Conservation (phyloP, 2,329 filamentous ascomycete genomes). For the Bipolaris sorokiniana region DNA sequence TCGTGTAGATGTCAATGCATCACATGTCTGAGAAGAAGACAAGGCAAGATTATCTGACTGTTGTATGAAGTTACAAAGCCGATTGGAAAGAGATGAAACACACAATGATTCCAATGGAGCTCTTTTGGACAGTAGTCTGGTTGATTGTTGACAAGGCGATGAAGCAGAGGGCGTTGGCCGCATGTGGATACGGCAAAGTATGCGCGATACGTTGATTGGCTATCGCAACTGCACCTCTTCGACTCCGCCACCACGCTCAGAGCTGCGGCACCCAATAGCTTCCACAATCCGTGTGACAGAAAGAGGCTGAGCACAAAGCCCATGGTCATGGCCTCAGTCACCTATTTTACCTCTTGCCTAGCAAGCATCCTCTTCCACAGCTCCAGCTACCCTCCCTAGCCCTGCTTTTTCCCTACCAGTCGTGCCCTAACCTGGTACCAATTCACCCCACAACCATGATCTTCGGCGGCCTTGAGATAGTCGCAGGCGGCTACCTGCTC, state of each 20-base stretch:
- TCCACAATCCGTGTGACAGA: conserved; percentile 22
- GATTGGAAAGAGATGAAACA: too few species aligned
- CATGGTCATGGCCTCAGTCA: conserved; percentile 30
- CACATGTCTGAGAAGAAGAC: too few species aligned
- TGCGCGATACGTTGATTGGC: conserved; percentile 16
- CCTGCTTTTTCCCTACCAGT: background rate
- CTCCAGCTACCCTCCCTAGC: background rate
- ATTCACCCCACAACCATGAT: conserved; percentile 35
- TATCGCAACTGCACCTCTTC: conserved; percentile 8
- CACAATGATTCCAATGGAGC: background rate
- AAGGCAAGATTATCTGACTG: too few species aligned
- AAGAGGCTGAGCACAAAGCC: conserved; percentile 31
- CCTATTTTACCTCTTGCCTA: conserved; percentile 4
- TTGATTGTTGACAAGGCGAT: background rate
- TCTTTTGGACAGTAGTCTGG: background rate
- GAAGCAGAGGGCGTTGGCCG: background rate
- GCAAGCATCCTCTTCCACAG: background rate
- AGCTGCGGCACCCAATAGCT: conserved; percentile 28
- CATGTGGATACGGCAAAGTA: background rate
- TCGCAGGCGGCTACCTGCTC: conserved; percentile 44
- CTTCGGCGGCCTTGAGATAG: conserved; percentile 48
- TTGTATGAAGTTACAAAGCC: too few species aligned
- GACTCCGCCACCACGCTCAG: conserved; percentile 35
- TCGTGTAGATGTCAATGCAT: too few species aligned
- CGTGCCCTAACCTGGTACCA: too few species aligned